Evolutionary conservation across 2,329 filamentous ascomycete genomes (phyloP).

Genomic region (Claviceps africana): DNA sequence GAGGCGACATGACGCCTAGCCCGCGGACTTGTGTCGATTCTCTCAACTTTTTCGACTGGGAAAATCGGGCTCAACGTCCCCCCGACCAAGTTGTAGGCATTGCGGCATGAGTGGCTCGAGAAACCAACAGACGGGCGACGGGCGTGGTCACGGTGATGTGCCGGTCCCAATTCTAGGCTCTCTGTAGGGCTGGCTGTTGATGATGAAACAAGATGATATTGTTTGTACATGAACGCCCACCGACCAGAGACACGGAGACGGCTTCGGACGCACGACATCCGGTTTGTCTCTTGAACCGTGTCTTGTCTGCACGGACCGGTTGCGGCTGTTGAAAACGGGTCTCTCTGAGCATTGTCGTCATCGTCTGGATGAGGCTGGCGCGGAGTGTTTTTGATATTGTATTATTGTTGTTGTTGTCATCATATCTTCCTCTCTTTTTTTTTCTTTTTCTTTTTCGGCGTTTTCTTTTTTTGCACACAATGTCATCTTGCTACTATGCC

Average conservation of each 20-base stretch:
- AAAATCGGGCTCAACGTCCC: no score
- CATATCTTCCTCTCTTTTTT: no score
- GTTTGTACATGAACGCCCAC: no score
- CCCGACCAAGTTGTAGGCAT: no score
- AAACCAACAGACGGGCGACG: not conserved
- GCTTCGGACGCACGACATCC: not conserved
- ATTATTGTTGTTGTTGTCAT: no score
- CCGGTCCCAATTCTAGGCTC: not conserved
- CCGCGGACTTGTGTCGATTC: not conserved
- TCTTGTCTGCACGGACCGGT: not conserved
- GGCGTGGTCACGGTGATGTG: not conserved
- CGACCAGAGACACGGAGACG: not conserved
- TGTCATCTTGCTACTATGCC: not conserved
- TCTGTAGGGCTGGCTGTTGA: not conserved
- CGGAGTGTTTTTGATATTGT: no score
- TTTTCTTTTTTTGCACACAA: not conserved
- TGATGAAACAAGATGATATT: not conserved
- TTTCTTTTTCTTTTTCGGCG: not conserved
- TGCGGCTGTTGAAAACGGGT: not conserved
- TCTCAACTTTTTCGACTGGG: not conserved
- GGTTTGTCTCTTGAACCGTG: not conserved
- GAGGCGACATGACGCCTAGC: no score
- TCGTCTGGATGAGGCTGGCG: not conserved
- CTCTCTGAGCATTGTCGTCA: no score
- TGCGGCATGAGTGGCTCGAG: not conserved